Evolutionary conservation across 495 filamentous ascomycete species (phyloP).

Genomic region (Trichodelitschia bisporula): DNA sequence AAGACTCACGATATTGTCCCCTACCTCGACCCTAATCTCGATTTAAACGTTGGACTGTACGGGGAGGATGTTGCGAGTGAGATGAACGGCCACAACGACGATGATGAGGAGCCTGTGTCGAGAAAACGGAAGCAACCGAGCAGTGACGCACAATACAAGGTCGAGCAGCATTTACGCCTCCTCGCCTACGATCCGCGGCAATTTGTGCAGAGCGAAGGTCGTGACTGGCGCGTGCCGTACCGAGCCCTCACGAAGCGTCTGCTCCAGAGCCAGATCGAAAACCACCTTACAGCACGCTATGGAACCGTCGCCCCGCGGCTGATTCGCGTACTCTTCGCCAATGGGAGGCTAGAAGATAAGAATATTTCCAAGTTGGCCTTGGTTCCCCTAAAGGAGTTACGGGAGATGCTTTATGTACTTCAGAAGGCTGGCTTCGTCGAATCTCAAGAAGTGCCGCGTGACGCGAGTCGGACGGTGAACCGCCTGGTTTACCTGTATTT

Average conservation of each 20-base stretch:
- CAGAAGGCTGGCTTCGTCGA: slow-evolving; percentile 64
- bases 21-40: slow-evolving; percentile 1
- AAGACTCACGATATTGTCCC: slow-evolving; percentile 5
- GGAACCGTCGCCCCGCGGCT: slow-evolving; percentile 55
- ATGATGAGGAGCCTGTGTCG: slow-evolving; percentile 1
- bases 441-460: slow-evolving; percentile 75
- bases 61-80: background rate
- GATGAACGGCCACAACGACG: background rate
- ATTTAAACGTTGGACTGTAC: background rate
- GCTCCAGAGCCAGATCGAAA: slow-evolving; percentile 50
- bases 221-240: slow-evolving; percentile 61
- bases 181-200: slow-evolving; percentile 45
- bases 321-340: slow-evolving; percentile 52
- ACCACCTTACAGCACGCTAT: slow-evolving; percentile 46
- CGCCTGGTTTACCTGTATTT: slow-evolving; percentile 77
- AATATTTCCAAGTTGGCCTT: slow-evolving; percentile 47
- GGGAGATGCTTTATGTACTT: slow-evolving; percentile 55
- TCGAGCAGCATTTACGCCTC: slow-evolving; percentile 56
- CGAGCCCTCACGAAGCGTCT: slow-evolving; percentile 38
- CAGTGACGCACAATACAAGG: slow-evolving; percentile 19
- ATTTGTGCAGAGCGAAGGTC: slow-evolving; percentile 36
- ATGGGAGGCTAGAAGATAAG: slow-evolving; percentile 85
- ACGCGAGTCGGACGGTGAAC: slow-evolving; percentile 46
- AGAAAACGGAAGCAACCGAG: too few relatives aligned
- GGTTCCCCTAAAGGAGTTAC: slow-evolving; percentile 55